Evolutionary conservation across 257 asterid genomes (phyloP).

Genomic region (Plantago elongata): DNA sequence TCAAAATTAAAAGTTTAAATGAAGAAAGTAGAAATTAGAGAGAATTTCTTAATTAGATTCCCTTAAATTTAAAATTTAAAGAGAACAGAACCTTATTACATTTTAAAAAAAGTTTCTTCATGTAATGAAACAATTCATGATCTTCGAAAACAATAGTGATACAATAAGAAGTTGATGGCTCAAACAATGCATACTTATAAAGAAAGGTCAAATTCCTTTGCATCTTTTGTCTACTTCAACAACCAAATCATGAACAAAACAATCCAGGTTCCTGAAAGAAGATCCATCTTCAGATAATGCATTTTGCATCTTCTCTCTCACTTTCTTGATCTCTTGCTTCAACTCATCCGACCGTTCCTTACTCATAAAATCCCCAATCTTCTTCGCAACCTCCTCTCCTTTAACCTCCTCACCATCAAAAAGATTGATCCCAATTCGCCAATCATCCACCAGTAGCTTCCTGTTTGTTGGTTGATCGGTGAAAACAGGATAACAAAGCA

Average conservation of each 20-base stretch:
- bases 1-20: too few relatives aligned
- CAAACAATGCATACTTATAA: too few relatives aligned
- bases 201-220: too few relatives aligned
- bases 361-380: constrained; percentile 30
- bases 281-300: constrained; percentile 38
- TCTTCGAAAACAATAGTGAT: too few relatives aligned
- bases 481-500: constrained; percentile 41
- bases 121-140: too few relatives aligned
- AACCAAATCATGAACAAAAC: constrained; percentile 32
- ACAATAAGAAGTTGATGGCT: too few relatives aligned
- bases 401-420: constrained; percentile 29
- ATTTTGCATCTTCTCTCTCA: constrained; percentile 15
- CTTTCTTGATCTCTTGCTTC: constrained; percentile 15
- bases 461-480: constrained; percentile 37
- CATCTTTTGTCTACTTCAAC: not conserved
- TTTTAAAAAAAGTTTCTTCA: too few relatives aligned
- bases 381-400: constrained; percentile 29
- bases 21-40: too few relatives aligned
- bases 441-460: constrained; percentile 43
- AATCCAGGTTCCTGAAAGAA: constrained; percentile 30
- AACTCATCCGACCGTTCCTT: constrained; percentile 17
- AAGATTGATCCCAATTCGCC: constrained; percentile 46
- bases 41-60: too few relatives aligned
- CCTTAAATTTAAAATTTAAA: too few relatives aligned
- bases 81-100: too few relatives aligned